Evolutionary conservation across 2,329 filamentous ascomycete genomes (phyloP), one percentile per base, ranked within the genome.

Genomic region (Cyclaneusma minus): DNA sequence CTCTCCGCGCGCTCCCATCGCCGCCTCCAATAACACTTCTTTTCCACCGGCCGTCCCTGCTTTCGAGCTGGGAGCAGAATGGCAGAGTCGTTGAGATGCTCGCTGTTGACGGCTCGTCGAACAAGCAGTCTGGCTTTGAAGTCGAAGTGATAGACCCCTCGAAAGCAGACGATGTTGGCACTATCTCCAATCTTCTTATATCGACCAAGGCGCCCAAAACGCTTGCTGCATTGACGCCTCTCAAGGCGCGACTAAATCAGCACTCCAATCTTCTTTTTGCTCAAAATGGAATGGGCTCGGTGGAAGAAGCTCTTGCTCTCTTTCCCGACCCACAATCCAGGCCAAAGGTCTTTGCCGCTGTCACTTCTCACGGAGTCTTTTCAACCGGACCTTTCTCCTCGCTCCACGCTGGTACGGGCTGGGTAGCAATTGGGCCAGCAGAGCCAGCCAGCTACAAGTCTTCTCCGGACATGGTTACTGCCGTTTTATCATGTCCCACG

Each of bases 281-380:
- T 13, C 85, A 94, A 41, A 93, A 93, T 41, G 87, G 87, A 24
- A 78, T 94, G 69, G 84, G 80, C 16, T 52, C 65, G 2, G 51
- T 74, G 7, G 70, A 77, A 6, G 61, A 69, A 33, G 54, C 79
- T 25, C 68, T 68, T 32, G 42, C 60, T 7, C 45, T 79, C 23
- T 80, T 77, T 41, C 62, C 68, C 0, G 56, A 75, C 32, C 54
- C 59, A 1, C 42, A 43, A 3, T 58, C 52, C 1, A 56, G 72
- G 12, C 85, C 85, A 3, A 68, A 65, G 33, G 92, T 85, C 49
- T 61, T 91, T 34, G 52, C 75, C 21, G 81, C 81, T 18, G 54
- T 72, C 4, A 64, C 59, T 3, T 66, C 60, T 5, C 68, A 73
- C 31, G 68, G 68, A 3, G 58, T 72, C 4, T 58, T 52, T 13